Evolutionary conservation across 371 early-diverging fungal genomes (phyloP), one percentile per base, ranked within the genome.

Genomic region (Quaeritorhiza haematococci): DNA sequence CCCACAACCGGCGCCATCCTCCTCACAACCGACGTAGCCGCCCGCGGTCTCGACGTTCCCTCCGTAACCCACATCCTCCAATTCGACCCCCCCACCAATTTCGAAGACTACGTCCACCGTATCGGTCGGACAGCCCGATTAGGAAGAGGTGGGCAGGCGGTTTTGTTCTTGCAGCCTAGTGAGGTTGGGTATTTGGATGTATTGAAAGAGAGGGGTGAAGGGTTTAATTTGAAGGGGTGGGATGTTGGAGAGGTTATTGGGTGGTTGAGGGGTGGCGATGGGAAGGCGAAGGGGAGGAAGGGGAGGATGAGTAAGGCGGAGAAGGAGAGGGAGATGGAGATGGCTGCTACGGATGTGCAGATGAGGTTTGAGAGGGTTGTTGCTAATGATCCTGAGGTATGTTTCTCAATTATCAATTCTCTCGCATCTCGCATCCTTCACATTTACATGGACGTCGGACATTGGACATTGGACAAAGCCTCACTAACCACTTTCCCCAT

Each of bases 41-140:
- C 98, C 6, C 88, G 99, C 71, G 99, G 99, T 51, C 75, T 99
- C 35, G 99, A 99, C 83, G 72, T 98, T 59, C 91, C 96, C 23
- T 83, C 93, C 62, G 91, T 98, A 26, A 83, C 89, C 28, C 79
- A 82, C 44, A 92, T 99, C 59, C 78, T 99, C 35, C 99, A 99
- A 71, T 98, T 89, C 61, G 99, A 99, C 72, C 85, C 94, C n/a
- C 99, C 99, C 5, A 76, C 87, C 21, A 93, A 91, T 69, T 67
- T 90, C 19, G 83, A 86, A 49, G 94, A 93, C 53, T 98, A 96
- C 72, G 89, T 98, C 33, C 99, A 99, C 76, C 87, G 99, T 63
- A 89, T 90, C 17, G 99, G 99, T 27, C 86, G 99, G 47, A 99
- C 99, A n/a, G 99, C 98, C 30, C 87, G 98, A 63, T 69, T 93